Conservation (phyloP, 1,284 basidiomycete species). For the Austroboletus novae-zelandiae region DNA sequence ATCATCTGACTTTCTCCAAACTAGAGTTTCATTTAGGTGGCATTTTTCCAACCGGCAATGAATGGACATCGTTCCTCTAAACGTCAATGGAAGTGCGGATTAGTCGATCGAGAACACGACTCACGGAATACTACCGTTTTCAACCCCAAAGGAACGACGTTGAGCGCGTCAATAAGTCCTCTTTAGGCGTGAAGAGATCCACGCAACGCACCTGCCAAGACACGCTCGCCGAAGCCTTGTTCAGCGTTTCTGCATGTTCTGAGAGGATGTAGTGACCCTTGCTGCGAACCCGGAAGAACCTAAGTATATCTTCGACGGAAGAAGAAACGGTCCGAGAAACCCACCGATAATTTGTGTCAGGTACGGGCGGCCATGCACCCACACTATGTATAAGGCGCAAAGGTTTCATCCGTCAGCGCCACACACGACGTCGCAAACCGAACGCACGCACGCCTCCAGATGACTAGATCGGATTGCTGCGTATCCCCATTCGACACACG, state of each 20-base stretch:
- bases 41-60: neutral
- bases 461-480: constrained; percentile 75
- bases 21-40: constrained; percentile 34
- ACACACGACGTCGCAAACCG: neutral
- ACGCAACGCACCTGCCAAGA: constrained; percentile 64
- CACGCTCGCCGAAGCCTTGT: constrained; percentile 57
- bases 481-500: constrained; percentile 76
- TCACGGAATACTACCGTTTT: constrained; percentile 58
- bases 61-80: neutral
- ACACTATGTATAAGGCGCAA: constrained; percentile 39
- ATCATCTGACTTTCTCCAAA: constrained; percentile 79
- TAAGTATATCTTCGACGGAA: neutral
- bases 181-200: constrained; percentile 1
- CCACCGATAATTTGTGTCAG: constrained; percentile 77
- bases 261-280: constrained; percentile 79
- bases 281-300: constrained; percentile 34
- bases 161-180: constrained; percentile 7
- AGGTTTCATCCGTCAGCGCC: constrained; percentile 5
- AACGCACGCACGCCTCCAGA: constrained; percentile 61
- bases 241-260: constrained; percentile 73
- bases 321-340: neutral
- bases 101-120: constrained; percentile 21
- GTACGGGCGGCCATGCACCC: constrained; percentile 77
- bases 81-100: constrained; percentile 7
- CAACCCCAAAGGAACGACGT: neutral